Evolutionary conservation across 2,329 filamentous ascomycete genomes (phyloP).

Genomic region (Trichoderma koningiopsis): DNA sequence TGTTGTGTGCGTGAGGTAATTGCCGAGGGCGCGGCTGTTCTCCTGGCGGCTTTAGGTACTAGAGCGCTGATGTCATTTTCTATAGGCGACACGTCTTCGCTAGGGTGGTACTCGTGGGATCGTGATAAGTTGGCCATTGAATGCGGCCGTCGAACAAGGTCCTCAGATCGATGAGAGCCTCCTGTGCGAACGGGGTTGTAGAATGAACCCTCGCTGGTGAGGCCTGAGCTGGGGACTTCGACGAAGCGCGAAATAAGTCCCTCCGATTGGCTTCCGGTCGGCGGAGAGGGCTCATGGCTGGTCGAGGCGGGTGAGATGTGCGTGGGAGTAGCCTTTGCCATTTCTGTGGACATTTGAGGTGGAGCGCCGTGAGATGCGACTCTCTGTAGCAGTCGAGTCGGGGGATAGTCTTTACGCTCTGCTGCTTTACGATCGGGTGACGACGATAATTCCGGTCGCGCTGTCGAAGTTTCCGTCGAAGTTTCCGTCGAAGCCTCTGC

Average conservation of each 20-base stretch:
- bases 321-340: constrained; percentile 45
- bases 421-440: constrained; percentile 36
- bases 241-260: constrained; percentile 64
- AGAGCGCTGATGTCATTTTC: constrained; percentile 50
- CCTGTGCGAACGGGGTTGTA: constrained; percentile 42
- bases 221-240: constrained; percentile 51
- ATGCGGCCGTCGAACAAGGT: constrained; percentile 44
- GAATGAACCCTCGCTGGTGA: constrained; percentile 56
- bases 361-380: constrained; percentile 63
- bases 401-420: constrained; percentile 66
- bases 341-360: constrained; percentile 65
- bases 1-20: constrained; percentile 71
- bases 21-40: constrained; percentile 46
- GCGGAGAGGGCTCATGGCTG: constrained; percentile 34
- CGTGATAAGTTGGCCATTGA: constrained; percentile 45
- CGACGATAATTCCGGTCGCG: constrained; percentile 27
- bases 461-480: background rate
- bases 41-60: constrained; percentile 47
- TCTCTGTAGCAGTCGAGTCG: constrained; percentile 66
- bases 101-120: constrained; percentile 29
- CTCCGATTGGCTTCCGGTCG: constrained; percentile 43
- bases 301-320: constrained; percentile 40
- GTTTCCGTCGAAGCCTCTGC: background rate
- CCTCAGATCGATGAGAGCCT: constrained; percentile 38
- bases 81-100: constrained; percentile 32